Evolutionary conservation across 2,329 filamentous ascomycete genomes (phyloP), one percentile per base, ranked within the genome.

Genomic region (Ilyonectria sp.): DNA sequence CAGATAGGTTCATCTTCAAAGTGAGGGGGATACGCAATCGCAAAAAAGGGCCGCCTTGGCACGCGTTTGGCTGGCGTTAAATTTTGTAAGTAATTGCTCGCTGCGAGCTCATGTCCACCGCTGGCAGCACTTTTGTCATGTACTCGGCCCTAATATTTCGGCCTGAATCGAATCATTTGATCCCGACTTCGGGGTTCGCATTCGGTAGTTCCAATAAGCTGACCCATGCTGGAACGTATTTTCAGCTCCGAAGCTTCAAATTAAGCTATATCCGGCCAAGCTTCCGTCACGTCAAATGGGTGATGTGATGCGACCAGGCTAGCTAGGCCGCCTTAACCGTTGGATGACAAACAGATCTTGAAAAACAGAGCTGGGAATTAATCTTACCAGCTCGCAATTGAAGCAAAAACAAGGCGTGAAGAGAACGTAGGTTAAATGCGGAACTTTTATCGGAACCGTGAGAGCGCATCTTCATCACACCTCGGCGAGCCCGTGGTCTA

Each of bases 1-100:
- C 6, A 15, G n/a, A 40, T n/a, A 52, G 47, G 29, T 33, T 37
- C 21, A 33, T 19, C 11, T 53, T 19, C 2, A 21, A 31, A 35
- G 50, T 19, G 37, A 50, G 31, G 54, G 58, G 61, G 61, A 15
- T 10, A 40, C 29, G n/a, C 52, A 53, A 54, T 59, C 37, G 21
- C 15, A 44, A 37, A 43, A 21, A 21, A 21, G 19, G 6, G 9
- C n/a, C n/a, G 54, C 15, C n/a, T 47, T 31, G 35, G 26, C 29
- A 6, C 19, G n/a, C 44, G 40, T 11, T 23, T 43, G 49, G 9
- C 13, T 4, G n/a, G 29, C 5, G 6, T 13, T 35, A 15, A 29
- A n/a, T 15, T 31, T 50, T 7, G 26, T 23, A 17, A n/a, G 3
- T 31, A 31, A 50, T 29, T 11, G 4, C 1, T n/a, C 13, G 10